Evolutionary conservation across 2,329 filamentous ascomycete genomes (phyloP), one percentile per base, ranked within the genome.

Genomic region (Aspergillus novoparasiticus): DNA sequence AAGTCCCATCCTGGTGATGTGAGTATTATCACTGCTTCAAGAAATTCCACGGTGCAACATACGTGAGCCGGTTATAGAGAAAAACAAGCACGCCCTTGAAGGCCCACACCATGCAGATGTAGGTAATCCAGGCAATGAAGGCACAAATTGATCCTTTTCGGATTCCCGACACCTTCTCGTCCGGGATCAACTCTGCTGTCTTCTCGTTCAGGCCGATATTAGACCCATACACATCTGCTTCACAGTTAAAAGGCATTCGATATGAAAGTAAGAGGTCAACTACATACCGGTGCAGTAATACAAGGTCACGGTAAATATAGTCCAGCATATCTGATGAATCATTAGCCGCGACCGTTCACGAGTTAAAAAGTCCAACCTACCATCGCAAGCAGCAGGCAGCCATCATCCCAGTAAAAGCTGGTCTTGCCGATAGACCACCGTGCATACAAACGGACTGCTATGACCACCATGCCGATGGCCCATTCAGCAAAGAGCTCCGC

Each of bases 41-140:
- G 10, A 16, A 5, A 16, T 6, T 55, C n/a, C 21, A 16, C 21
- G 5, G 30, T 34, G 4, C 21, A 55, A 55, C 32, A 9, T 57
- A 69, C 66, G 67, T 69, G 45, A 68, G 62, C 48, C 67, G 58
- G 46, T 56, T 66, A 54, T 68, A 69, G 46, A 69, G 62, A 45
- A 63, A 65, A 26, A 69, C 57, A 1, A 69, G 67, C 0, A 69
- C 67, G 2, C 59, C 64, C 41, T 69, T 69, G 36, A 69, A 66
- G 1, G 64, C 51, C 67, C 67, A 69, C 34, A 68, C 66, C 56
- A 63, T 51, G n/a, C 64, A 48, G 34, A 69, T 69, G 30, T 69
- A 69, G 1, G 60, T 58, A 19, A 69, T 32, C 67, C 67, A 69
- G 26, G 66, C 66, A 28, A 67, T 39, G 51, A 67, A 69, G 0